A percentile compares a stretch with the other conserved stretches of the same genome.
Conservation (phyloP, 1,284 basidiomycete species). For the Sporisorium scitamineum region DNA sequence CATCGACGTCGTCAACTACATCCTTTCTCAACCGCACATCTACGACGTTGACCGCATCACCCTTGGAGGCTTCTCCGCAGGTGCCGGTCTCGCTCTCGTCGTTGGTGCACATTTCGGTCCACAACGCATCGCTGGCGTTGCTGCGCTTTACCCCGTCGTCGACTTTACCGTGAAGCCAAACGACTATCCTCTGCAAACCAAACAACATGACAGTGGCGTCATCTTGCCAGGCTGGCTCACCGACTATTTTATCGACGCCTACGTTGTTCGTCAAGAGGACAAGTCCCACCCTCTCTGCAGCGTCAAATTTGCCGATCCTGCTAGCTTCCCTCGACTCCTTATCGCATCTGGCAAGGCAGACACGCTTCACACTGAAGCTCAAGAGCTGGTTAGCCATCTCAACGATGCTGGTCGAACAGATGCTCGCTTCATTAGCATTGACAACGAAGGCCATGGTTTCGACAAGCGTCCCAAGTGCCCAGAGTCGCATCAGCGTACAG, state of each 20-base stretch:
- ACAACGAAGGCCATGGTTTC: conserved; percentile 61
- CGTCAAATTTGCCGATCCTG: conserved; percentile 34
- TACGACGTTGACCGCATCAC: conserved; percentile 50
- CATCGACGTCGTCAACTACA: conserved; percentile 46
- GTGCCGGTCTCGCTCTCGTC: conserved; percentile 61
- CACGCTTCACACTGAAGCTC: conserved; percentile 51
- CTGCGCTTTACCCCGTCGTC: conserved; percentile 45
- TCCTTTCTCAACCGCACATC: conserved; percentile 37
- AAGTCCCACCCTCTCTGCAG: conserved; percentile 47
- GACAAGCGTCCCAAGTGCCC: conserved; percentile 54
- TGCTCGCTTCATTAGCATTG: conserved; percentile 44
- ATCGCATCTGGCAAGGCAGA: conserved; percentile 56
- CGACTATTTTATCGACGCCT: conserved; percentile 49
- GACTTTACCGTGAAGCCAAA: conserved; percentile 50
- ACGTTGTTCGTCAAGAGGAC: conserved; percentile 42
- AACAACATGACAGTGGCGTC: conserved; percentile 42
- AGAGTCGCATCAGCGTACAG: conserved; percentile 38
- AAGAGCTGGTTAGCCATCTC: conserved; percentile 49
- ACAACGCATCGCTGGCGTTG: conserved; percentile 46
- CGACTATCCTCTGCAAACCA: conserved; percentile 16
- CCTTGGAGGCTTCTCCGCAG: conserved; percentile 61
- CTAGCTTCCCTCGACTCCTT: conserved; percentile 45
- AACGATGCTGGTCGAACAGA: conserved; percentile 35
- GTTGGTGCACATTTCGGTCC: conserved; percentile 39
- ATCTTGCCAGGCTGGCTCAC: conserved; percentile 47